Evolutionary conservation across 2,329 filamentous ascomycete species (phyloP), one percentile per base, ranked within the genome.

Genomic region (Aspergillus caelatus): DNA sequence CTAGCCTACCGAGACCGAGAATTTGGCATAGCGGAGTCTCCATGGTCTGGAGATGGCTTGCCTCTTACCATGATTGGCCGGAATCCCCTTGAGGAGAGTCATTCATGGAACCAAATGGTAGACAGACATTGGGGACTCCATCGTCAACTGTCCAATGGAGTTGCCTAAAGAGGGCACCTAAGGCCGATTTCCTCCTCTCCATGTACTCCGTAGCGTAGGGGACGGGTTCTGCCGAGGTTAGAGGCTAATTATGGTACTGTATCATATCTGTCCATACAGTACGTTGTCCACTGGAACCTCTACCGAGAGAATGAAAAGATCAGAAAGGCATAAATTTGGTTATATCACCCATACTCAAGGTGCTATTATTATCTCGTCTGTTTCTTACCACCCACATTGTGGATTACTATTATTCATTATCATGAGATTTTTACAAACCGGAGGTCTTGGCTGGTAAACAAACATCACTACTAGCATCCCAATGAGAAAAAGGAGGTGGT

Each of bases 1-100:
- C 28, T 48, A 39, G 45, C 57, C 43, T 59, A 59, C 45, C 30
- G 57, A 59, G 32, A 52, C 57, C 14, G 14, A 43, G 45, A 59
- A 36, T 46, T 50, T 59, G 45, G 57, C 34, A 46, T 26, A 59
- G 45, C 21, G 32, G 45, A 48, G 48, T 36, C 57, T 48, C 45
- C 57, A 41, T 59, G 30, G 45, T 59, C 57, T 59, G 30, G 57
- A 59, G 45, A 59, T 59, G 32, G 45, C 50, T 41, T 34, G 50
- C 43, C 36, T 52, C n/a, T 21, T 10, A 23, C 26, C 34, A 34
- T 56, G 50, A 61, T 61, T 54, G 58, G 58, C 36, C 30, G 28
- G 12, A 41, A 34, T 26, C 26, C 58, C 32, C 8, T 41, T 41
- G 23, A 26, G 57, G 21, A 48, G 52, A 61, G 58, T 48, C 30